A percentile compares a stretch with the other conserved stretches of the same genome.
Conservation (phyloP, 2,329 filamentous ascomycete genomes). For the Orbilia oligospora region DNA sequence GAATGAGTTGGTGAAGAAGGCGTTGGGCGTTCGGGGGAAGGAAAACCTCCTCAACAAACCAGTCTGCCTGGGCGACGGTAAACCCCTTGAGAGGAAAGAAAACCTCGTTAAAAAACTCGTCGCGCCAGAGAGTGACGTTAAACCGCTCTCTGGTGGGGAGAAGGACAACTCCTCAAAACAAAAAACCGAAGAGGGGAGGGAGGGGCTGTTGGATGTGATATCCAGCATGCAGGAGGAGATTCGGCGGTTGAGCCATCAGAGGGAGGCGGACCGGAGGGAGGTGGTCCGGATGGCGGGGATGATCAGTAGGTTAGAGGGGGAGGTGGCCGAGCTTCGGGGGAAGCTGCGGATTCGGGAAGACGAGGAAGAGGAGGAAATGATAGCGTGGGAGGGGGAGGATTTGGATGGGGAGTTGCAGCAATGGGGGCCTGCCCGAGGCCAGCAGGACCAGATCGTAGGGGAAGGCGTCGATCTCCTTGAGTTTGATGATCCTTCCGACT, state of each 20-base stretch:
- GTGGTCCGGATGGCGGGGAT: slow-evolving; percentile 3
- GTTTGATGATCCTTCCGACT: slow-evolving; percentile 19
- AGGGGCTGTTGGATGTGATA: background rate
- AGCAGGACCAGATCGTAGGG: background rate
- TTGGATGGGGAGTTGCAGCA: background rate
- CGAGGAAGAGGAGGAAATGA: background rate
- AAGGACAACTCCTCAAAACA: slow-evolving; percentile 19
- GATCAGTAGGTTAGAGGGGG: background rate
- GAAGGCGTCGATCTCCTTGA: slow-evolving; percentile 14
- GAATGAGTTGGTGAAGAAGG: too few relatives aligned
- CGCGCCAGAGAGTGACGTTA: slow-evolving; percentile 21
- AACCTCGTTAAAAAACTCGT: slow-evolving; percentile 30
- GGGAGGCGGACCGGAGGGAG: background rate
- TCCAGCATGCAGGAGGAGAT: background rate
- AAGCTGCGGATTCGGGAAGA: background rate
- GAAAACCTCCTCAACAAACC: slow-evolving; percentile 11
- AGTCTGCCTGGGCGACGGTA: slow-evolving; percentile 15
- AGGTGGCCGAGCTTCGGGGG: background rate
- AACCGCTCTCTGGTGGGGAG: slow-evolving; percentile 17
- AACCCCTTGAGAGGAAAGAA: slow-evolving; percentile 27
- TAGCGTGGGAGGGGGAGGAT: slow-evolving; percentile 4
- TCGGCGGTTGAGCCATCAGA: background rate
- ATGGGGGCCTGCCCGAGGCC: slow-evolving; percentile 2
- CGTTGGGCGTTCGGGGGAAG: too few relatives aligned
- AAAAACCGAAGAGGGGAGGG: background rate